These are phyloP conservation scores for Sphagnum tenellum DNA, from an alignment of 225 moss, liverwort and hornwort species.

Conservation along the genomic window DNA sequence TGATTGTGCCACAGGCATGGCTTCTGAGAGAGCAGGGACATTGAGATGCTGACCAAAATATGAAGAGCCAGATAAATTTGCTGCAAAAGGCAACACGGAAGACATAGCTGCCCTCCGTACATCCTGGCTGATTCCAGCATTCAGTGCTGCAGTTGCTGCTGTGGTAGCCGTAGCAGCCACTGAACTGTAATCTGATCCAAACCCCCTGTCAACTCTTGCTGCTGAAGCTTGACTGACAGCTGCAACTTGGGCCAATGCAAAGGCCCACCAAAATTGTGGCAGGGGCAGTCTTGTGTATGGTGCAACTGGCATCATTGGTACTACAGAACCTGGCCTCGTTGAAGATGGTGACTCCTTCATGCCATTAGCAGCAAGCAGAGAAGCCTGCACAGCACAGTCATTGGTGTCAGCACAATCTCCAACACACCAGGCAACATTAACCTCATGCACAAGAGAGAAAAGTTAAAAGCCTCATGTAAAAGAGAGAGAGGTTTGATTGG, in stretches of 20 bases:
- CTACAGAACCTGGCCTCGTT: slow-evolving; percentile 3
- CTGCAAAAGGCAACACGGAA: slow-evolving; percentile 5
- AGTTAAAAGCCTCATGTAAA: not conserved
- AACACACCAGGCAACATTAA: not conserved
- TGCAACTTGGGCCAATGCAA: slow-evolving; percentile 45
- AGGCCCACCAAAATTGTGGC: slow-evolving; percentile 44
- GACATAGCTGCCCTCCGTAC: no score
- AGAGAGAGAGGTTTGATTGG: not conserved
- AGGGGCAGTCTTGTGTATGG: slow-evolving; percentile 23
- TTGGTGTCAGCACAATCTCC: not conserved
- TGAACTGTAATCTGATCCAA: slow-evolving; percentile 18
- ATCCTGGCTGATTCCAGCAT: no score
- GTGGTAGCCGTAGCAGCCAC: slow-evolving; percentile 33
- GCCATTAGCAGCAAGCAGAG: slow-evolving; percentile 17
- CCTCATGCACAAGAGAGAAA: not conserved
- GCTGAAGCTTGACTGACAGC: slow-evolving; percentile 28
- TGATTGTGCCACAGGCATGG: no score
- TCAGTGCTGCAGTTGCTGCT: not conserved
- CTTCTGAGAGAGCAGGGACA: slow-evolving; percentile 12
- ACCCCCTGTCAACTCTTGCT: slow-evolving; percentile 15
- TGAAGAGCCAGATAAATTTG: slow-evolving; percentile 6
- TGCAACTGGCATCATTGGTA: slow-evolving; percentile 4
- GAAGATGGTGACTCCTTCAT: slow-evolving; percentile 12
- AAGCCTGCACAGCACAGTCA: not conserved
- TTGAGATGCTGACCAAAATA: slow-evolving; percentile 9